Conservation (phyloP, 2,329 filamentous ascomycete genomes). For the Tolypocladium album region DNA sequence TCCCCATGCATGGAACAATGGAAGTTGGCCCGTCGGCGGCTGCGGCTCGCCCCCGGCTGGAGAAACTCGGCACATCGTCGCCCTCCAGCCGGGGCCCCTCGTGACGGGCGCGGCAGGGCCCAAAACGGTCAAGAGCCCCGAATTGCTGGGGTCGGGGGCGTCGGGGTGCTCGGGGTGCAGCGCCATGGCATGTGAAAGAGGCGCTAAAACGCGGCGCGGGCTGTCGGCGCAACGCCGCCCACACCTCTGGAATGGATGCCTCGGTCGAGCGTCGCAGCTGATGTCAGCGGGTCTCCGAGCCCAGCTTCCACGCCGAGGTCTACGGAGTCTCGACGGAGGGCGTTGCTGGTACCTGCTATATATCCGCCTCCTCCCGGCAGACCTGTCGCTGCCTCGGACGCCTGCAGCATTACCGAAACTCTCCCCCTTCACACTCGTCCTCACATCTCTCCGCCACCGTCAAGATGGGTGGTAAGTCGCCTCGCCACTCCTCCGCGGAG, state of each 20-base stretch:
- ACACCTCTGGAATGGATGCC: constrained; percentile 14
- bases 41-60: no score
- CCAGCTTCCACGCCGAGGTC: constrained; percentile 3
- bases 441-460: background rate
- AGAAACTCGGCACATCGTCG: constrained; percentile 3
- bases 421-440: background rate
- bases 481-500: background rate
- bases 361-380: background rate
- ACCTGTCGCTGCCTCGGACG: background rate
- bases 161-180: background rate
- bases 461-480: constrained; percentile 26
- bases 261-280: constrained; percentile 15
- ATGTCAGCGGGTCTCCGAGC: constrained; percentile 13
- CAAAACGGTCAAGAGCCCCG: background rate
- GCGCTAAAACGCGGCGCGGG: constrained; percentile 8
- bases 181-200: constrained; percentile 19
- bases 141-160: background rate
- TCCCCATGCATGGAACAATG: background rate
- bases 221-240: constrained; percentile 4
- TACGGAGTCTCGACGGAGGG: background rate
- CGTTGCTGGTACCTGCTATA: background rate
- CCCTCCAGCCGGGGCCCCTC: constrained; percentile 1
- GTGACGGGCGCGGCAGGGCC: constrained; percentile 1
- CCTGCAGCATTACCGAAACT: background rate
- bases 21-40: no score